Evolutionary conservation across 2,329 filamentous ascomycete species (phyloP).

Genomic region (Pseudogymnoascus sp.): DNA sequence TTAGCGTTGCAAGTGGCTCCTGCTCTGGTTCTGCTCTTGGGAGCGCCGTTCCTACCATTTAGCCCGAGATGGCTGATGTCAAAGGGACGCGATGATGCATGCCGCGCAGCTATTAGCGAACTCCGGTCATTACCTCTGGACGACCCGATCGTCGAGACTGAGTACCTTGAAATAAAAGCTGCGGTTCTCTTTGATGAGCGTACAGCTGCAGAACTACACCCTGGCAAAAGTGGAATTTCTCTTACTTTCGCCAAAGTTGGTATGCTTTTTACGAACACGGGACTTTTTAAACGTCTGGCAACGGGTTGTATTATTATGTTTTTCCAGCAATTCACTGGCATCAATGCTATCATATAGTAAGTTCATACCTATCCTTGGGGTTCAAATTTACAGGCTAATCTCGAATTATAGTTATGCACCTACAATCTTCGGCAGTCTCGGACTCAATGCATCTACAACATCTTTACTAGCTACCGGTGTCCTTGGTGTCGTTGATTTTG

Average conservation of each 20-base stretch:
- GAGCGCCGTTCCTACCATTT: conserved; percentile 17
- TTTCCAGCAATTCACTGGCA: conserved; percentile 37
- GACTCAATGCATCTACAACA: conserved; percentile 35
- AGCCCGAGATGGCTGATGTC: conserved; percentile 28
- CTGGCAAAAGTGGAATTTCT: conserved; percentile 18
- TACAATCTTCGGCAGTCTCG: conserved; percentile 37
- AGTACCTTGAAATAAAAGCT: conserved; percentile 27
- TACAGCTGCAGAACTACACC: conserved; percentile 40
- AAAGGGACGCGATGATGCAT: conserved; percentile 27
- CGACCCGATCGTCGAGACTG: conserved; percentile 21
- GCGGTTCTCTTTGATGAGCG: conserved; percentile 37
- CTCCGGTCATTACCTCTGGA: conserved; percentile 21
- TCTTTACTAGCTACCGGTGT: conserved; percentile 62
- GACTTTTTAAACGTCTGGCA: conserved; percentile 28
- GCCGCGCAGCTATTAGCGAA: conserved; percentile 19
- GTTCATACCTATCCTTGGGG: neutral
- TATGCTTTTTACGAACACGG: conserved; percentile 12
- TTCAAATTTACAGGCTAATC: neutral
- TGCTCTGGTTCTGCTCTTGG: conserved; percentile 15
- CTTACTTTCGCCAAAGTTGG: conserved; percentile 8
- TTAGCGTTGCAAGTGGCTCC: conserved; percentile 19
- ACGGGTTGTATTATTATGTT: conserved; percentile 28
- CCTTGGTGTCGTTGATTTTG: conserved; percentile 60
- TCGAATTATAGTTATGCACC: conserved; percentile 20
- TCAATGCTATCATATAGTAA: conserved; percentile 20